Base-by-base conservation (phyloP, 1,284 basidiomycete species). In the Tilletia walkeri region DNA sequence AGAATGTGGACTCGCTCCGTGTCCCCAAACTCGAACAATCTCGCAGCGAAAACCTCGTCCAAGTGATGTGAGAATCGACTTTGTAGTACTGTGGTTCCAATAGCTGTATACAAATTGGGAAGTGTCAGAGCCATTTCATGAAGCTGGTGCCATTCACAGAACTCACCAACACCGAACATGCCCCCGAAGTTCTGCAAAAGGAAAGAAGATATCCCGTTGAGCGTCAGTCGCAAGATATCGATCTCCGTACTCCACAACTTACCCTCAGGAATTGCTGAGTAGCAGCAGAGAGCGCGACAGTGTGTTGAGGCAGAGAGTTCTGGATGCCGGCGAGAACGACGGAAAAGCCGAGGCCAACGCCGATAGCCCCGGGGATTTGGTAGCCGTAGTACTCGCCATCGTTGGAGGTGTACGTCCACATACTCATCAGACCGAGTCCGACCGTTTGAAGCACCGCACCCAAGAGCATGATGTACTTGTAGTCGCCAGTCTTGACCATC, bases 381-480 rank as follows among this genome's bases (percentile, higher is more conserved):
- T 49, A 49, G 10, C 47, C 47, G n/a, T 49, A 49, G 12, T 12
- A n/a, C 47, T 49, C 47, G 47, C 47, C 47, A 30, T 30, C 24
- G n/a, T 49, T 49, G 47, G 47, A 49, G 47, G 47, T 49, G 47
- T 12, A 12, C n/a, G 47, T 49, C 47, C 47, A 49, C 47, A 49
- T 49, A n/a, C 47, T 49, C 47, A 49, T 49, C 10, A 49, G 47
- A 49, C 47, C 47, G 47, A 49, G 47, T 49, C 47, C 47, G n/a
- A 49, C n/a, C 47, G 47, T 49, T n/a, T 49, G 47, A n/a, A 49
- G 12, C 10, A n/a, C 47, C 12, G 47, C 47, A 49, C 47, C 47
- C 12, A 49, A 49, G 47, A 49, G 47, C 47, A 49, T 49, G 47
- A 36, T 59, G 67, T 48, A 18, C 67, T 68, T 24, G 34, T 36